Evolutionary conservation across 176 grass and related monocot species (phyloP), one percentile per base, ranked within the genome.

Genomic region (Aegilops sharonensis): DNA sequence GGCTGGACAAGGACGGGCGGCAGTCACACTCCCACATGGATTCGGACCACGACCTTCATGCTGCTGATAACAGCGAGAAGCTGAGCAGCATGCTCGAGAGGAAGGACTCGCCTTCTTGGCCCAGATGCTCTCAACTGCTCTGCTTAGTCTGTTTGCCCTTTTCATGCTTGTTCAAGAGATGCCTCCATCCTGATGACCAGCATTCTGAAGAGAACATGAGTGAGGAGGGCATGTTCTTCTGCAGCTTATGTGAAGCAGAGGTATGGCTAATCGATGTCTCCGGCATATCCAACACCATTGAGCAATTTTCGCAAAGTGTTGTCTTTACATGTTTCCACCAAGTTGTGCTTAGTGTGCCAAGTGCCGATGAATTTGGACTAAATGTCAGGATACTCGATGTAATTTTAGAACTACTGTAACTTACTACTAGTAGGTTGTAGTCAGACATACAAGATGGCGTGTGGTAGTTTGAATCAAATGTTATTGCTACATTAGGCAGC

Each of bases 151-250:
- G 86, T 61, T 68, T 84, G 64, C 93, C 93, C 11, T 73, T 95
- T 34, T 81, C 64, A 47, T 89, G 85, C 83, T 63, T 91, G 24
- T 90, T 73, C 84, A 89, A 93, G 42, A 72, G 29, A 81, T 95
- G 90, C 62, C 36, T 85, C 52, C 83, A 83, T 86, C 29, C 43
- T 8, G 73, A 82, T 37, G 84, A 88, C 56, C 82, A 90, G 27
- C 85, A 67, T 60, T 94, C 94, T 83, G 97, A 95, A 67, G 86
- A 94, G 3, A 68, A 94, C 69, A 81, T 77, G 72, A 89, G 92
- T 62, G 97, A 99, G 80, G 94, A 96, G 27, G 97, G 94, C 77
- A 93, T 95, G 92, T 96, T 99, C 73, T 99, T 96, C 85, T 99
- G 94, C 84, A 99, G 97, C 85, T 62, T 96, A 31, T 99, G 97